Evolutionary conservation across 23 red algal genomes (phyloP), one percentile per base, ranked within the genome.

Genomic region (Gracilaria domingensis): DNA sequence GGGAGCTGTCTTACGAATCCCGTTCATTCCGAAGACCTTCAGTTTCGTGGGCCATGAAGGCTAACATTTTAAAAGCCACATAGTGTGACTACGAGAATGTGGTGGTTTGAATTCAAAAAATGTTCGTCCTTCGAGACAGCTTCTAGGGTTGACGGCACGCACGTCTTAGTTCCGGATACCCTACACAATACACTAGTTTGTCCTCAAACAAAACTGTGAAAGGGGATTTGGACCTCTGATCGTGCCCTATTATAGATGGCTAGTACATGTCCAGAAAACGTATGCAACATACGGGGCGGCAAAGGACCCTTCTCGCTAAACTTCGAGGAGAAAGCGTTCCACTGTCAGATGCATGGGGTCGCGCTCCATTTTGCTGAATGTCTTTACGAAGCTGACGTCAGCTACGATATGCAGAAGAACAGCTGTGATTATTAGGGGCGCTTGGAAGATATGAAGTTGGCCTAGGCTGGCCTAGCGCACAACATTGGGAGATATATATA

Each of bases 71-170:
- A 3, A 9, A 32, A 4, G 33, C 4, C 8, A 25, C 25, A 33
- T 66, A 13, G 11, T 32, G 25, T 7, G 30, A 33, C 8, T 20
- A 11, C n/a, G n/a, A n/a, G n/a, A 45, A 11, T 45, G 42, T 45
- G 42, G 42, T 45, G 11, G 26, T 69, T 69, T 69, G 64, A 69
- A 69, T 69, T 69, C 32, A 37, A 69, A 69, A n/a, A 66, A 33
- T 29, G 60, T 3, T 37, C 12, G 28, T 30, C 32, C 30, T 18
- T 69, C 28, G 0, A 18, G 64, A 34, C 64, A 20, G 16, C 18
- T 5, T 20, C 8, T 32, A 69, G 33, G 33, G 30, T 69, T 69
- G 28, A 0, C n/a, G n/a, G n/a, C n/a, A n/a, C n/a, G n/a, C n/a
- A n/a, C n/a, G n/a, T n/a, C n/a, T n/a, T n/a, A 69, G 12, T 17